Base-by-base conservation (phyloP, 352 stramenopile genomes). In the Globisporangium splendens region DNA sequence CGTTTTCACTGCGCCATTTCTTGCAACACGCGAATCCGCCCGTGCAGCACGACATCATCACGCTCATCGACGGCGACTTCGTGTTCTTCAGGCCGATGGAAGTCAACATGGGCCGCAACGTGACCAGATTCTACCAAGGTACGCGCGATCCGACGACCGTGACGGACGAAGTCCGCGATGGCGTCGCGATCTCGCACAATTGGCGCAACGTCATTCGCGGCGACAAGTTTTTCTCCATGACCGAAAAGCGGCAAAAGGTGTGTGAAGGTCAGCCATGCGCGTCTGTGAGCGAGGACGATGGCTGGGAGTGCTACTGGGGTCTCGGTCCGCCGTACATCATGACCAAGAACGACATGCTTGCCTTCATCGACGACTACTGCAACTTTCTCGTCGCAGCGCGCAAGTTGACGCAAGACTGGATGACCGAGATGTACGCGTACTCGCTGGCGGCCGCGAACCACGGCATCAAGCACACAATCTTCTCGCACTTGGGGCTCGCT, bases 1-100 rank as follows among this genome's bases (percentile, higher is more conserved):
- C 73, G 21, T 79, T 76, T 50, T 57, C 59, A 35, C 59, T 87
- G 24, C 66, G 69, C 20, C 69, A 87, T 61, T 87, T 76, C 62
- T 55, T 84, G 17, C 43, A 51, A 21, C 61, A 83, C 15, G 65
- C 72, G 11, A 64, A 81, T 12, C 64, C 73, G 31, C 72, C 70
- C 0, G 70, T 83, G 3, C 61, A 57, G 18, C 62, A 82, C 46
- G 59, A 66, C 6, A 72, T 70, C 22, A 50, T 50, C 46, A 31
- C 46, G 8, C 22, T 50, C 18, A 50, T 50, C 46, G 46, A 50
- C n/a, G 46, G 46, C 8, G 46, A 50, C 22, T 50, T 50, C n/a
- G 46, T 50, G 46, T 50, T 50, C 22, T 21, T 50, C 13, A 17
- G 13, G 46, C 62, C 54, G 31, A 60, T 86, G 17, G 52, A 65